Base-by-base conservation (phyloP, 345 rosid genomes). In the Eutrema yunnanense region DNA sequence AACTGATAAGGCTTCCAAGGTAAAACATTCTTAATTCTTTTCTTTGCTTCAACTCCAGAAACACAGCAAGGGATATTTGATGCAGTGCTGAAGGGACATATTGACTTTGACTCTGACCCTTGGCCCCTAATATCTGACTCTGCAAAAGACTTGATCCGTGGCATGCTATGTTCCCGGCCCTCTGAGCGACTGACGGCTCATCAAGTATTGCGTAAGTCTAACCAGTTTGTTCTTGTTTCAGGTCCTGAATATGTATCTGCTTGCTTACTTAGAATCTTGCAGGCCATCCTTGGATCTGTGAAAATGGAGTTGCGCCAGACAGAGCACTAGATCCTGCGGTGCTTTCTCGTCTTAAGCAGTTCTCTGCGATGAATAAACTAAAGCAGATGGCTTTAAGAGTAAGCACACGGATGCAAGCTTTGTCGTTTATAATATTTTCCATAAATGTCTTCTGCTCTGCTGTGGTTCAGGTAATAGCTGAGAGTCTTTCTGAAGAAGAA, bases 221-320 rank as follows among this genome's bases (percentile, higher is more conserved):
- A 71, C 61, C 67, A 30, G 30, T 50, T 40, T 14, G 14, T 36
- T 67, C 54, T 42, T 33, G 41, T 16, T 65, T 38, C 40, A 54
- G 59, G 19, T 53, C 57, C 16, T 49, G 42, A 8, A 58, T 63
- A 51, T 16, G 62, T 42, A 42, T 58, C 61, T 50, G 68, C 47
- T 49, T 42, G 42, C 61, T 67, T 67, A 41, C 9, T 36, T 36
- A 19, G 62, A 67, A 41, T 38, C 49, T 55, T 72, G 70, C 69
- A 95, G 99, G 92, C 78, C 99, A 94, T 81, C 99, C 99, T 41
- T 94, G 97, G 99, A 92, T 94, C 56, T 88, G 93, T 78, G 89
- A 94, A 81, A 92, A 90, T 81, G 99, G 99, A 79, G 97, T 94
- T 80, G 99, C 99, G 62, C 99, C 99, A 33, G 99, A 94, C 79